These are phyloP conservation scores for Eragrostis nindensis DNA, from an alignment of 176 grass and related monocot species.

Conservation along the genomic window DNA sequence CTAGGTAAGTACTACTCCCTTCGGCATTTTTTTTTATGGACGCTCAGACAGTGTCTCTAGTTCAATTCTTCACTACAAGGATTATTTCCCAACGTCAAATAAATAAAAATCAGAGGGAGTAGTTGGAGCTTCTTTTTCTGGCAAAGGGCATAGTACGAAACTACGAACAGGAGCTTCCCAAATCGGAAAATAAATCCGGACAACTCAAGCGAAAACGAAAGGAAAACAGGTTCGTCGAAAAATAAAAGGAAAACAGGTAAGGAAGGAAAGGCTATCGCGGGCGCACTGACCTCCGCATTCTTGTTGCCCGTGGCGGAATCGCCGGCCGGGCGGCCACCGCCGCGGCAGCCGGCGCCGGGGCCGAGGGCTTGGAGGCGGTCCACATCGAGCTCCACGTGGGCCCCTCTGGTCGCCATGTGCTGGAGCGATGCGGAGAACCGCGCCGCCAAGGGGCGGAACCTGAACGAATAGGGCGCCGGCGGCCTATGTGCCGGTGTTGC, in stretches of 20 bases:
- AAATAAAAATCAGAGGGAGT: too few species aligned
- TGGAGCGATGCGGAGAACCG: neutral
- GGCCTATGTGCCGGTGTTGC: neutral
- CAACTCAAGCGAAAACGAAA: neutral
- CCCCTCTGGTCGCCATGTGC: neutral
- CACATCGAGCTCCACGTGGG: constrained; percentile 23
- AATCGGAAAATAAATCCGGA: neutral
- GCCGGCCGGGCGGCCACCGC: neutral
- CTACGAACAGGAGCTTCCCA: too few species aligned
- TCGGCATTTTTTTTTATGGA: too few species aligned
- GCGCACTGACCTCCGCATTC: constrained; percentile 30
- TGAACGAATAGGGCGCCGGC: neutral
- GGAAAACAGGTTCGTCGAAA: too few species aligned
- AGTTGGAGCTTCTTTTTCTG: too few species aligned
- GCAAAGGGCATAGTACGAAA: too few species aligned
- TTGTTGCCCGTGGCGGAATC: neutral
- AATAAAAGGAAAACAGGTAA: too few species aligned
- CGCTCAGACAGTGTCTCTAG: too few species aligned
- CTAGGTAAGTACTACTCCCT: too few species aligned
- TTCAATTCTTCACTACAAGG: too few species aligned
- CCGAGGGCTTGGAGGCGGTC: neutral
- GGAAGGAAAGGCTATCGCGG: neutral
- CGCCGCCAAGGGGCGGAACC: neutral
- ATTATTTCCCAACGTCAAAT: too few species aligned
- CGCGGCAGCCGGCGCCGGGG: neutral